Evolutionary conservation across 1,284 basidiomycete genomes (phyloP), one percentile per base, ranked within the genome.

Genomic region (Naganishia sp.): DNA sequence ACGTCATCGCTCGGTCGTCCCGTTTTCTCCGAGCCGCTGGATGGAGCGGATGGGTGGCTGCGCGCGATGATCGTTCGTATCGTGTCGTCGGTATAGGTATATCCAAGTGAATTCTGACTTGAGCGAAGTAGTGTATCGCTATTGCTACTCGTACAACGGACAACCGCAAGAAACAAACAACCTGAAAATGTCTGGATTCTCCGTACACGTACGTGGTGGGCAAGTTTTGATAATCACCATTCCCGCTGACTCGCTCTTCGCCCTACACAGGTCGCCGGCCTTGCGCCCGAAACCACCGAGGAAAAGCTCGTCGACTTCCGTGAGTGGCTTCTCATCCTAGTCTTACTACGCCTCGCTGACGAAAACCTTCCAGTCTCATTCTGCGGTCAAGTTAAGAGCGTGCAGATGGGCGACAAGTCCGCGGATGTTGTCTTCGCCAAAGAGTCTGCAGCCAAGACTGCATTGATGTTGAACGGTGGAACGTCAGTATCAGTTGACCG

Each of bases 351-450:
- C 15, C 23, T 11, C n/a, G 6, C 52, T 39, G 7, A 18, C 21
- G 17, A 21, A 11, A 3, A 28, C 35, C 9, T 15, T 54, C 25
- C 47, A 61, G 58, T 68, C 65, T 53, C 63, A 32, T 81, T 80
- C 73, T 80, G 78, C 68, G 79, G 78, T 52, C 79, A 79, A 69
- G 74, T 80, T 67, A 69, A 74, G 49, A 72, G 69, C 39, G 76
- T 80, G 66, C 74, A 77, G 69, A 80, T 79, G 73, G 65, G 58
- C 21, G 78, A 75, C 35, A 75, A 69, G 69, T 71, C 74, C 39
- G 80, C 80, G 66, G 77, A 78, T 66, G 79, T 81, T 63, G 76
- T 76, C 17, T 81, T 81, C 63, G 77, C 80, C 71, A 81, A 80
- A 74, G 74, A 77, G 67, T 77, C 75, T 55, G 80, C 80, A 21